Percentiles rank a stretch among this genome's conserved stretches.
These are phyloP conservation scores for Malus hybrid DNA, from an alignment of 331 rosid species.

Conservation along the genomic window DNA sequence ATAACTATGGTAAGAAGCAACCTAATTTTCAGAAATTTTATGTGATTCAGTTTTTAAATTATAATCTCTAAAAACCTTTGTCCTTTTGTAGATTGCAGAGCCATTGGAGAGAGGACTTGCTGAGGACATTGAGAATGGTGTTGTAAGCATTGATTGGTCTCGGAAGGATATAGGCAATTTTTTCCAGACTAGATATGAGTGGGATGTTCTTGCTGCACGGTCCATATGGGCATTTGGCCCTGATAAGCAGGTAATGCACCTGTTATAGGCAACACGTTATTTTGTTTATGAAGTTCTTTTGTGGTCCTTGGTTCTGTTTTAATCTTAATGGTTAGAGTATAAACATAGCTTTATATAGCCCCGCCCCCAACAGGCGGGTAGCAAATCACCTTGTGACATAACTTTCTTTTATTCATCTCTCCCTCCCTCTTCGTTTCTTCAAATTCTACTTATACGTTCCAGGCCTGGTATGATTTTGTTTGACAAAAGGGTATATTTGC, in stretches of 20 bases:
- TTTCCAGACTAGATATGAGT: constrained; percentile 86
- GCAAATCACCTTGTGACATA: background rate
- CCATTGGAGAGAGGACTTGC: too few relatives aligned
- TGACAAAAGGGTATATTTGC: constrained; percentile 37
- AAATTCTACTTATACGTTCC: background rate
- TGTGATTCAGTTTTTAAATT: too few relatives aligned
- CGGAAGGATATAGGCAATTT: constrained; percentile 84
- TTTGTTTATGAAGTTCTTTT: background rate
- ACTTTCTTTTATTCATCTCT: background rate
- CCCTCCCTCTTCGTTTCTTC: background rate
- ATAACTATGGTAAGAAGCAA: too few relatives aligned
- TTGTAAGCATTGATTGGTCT: constrained; percentile 91
- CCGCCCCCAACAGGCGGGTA: background rate
- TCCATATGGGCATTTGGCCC: constrained; percentile 99
- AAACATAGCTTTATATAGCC: background rate
- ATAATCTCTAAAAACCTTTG: too few relatives aligned
- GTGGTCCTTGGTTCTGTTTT: background rate
- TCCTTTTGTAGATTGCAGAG: too few relatives aligned
- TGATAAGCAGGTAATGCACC: constrained; percentile 71
- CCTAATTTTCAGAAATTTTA: too few relatives aligned
- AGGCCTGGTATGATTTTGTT: background rate
- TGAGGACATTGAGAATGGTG: constrained; percentile 15
- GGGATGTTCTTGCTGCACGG: constrained; percentile 98
- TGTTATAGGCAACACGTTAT: background rate
- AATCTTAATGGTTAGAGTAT: background rate